Evolutionary conservation across 1,284 basidiomycete genomes (phyloP), one percentile per base, ranked within the genome.

Genomic region (Phellopilus nigrolimitatus): DNA sequence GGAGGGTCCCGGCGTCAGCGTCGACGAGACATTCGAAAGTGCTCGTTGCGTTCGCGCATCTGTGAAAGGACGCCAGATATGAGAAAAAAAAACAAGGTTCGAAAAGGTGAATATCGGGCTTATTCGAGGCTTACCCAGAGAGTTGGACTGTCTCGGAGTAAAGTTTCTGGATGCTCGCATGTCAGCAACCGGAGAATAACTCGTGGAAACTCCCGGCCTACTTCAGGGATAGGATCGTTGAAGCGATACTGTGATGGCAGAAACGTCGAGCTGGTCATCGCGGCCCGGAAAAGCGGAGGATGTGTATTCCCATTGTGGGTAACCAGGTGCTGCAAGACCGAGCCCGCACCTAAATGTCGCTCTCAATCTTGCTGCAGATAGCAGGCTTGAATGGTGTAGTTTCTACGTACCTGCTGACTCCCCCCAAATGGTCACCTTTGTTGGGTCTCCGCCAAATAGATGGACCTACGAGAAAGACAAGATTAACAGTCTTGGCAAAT

Each of bases 21-120:
- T 47, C 27, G 38, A 71, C 61, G n/a, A 74, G 64, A 53, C 73
- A 75, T 1, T 56, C 49, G 6, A 73, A 59, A 2, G 65, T 63
- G 40, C 74, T 60, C 0, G 52, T 33, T 0, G 62, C 56, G 3
- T 57, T 60, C 7, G 64, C 53, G 50, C 75, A 76, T 3, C 74
- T 76, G n/a, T n/a, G n/a, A n/a, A n/a, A 24, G n/a, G n/a, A n/a
- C n/a, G n/a, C n/a, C n/a, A n/a, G n/a, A n/a, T n/a, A n/a, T n/a
- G n/a, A 13, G n/a, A 13, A 25, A 8, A 6, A 5, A 10, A 25
- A 3, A n/a, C n/a, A 12, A 8, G 8, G 17, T 31, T 10, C 17
- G 8, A 13, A 9, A 3, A n/a, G 12, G 2, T 1, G 30, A 36
- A 10, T n/a, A 7, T 38, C 15, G 4, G 28, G 7, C 15, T 21